A percentile compares a stretch with the other conserved stretches of the same genome.
Conservation (phyloP, 148 eudicot species). For the Rhododendron kiyosumense region DNA sequence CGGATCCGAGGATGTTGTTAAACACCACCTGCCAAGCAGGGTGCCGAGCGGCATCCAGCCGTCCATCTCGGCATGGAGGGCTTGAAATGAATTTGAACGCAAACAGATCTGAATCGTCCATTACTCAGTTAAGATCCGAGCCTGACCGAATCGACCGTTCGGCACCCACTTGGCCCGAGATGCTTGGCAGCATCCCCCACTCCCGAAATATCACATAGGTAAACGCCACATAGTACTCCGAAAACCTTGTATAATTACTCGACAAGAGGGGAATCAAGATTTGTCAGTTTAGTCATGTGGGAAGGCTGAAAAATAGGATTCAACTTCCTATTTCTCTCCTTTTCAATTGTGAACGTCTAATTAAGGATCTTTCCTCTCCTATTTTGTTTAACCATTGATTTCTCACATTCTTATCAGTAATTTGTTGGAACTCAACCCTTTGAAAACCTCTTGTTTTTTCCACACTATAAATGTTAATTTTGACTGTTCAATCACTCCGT, state of each 20-base stretch:
- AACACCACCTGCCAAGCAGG: too few relatives aligned
- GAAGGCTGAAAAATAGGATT: conserved; percentile 31
- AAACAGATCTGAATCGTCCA: too few relatives aligned
- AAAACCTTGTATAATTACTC: background rate
- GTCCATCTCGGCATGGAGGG: too few relatives aligned
- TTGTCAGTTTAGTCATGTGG: conserved; percentile 23
- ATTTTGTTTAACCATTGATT: background rate
- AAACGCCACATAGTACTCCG: background rate
- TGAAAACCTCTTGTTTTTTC: background rate
- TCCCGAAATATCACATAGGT: too few relatives aligned
- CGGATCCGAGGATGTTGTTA: too few relatives aligned
- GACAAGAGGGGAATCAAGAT: background rate
- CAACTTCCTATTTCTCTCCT: background rate
- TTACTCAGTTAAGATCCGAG: too few relatives aligned
- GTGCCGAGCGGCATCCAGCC: too few relatives aligned
- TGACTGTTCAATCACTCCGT: background rate
- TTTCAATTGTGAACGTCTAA: background rate
- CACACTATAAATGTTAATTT: background rate
- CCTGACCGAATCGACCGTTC: too few relatives aligned
- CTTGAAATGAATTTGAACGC: too few relatives aligned
- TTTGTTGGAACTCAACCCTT: background rate
- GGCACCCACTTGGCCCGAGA: too few relatives aligned
- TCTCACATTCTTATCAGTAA: background rate
- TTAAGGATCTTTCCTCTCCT: background rate
- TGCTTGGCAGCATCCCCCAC: too few relatives aligned